phyloP scores from a whole-genome alignment of 164 flowering plant genomes.

The Piper longum region DNA sequence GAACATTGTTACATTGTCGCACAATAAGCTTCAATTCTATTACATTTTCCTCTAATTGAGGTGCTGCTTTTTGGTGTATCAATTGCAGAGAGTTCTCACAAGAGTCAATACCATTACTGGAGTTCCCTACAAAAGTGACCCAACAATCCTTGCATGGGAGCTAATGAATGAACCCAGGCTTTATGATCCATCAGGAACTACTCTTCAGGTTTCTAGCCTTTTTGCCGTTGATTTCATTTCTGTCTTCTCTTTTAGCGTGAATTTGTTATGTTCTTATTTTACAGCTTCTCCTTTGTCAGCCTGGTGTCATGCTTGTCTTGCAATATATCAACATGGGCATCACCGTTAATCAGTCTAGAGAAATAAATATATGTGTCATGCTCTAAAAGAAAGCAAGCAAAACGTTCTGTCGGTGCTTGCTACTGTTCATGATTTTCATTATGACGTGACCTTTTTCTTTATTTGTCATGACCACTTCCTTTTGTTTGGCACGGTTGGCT shows the following conservation, averaged over 20 bases:
- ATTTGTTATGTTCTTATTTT: too few relatives aligned
- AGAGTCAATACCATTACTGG: slow-evolving; percentile 45
- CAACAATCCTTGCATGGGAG: slow-evolving; percentile 83
- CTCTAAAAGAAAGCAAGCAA: too few relatives aligned
- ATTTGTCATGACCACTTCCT: too few relatives aligned
- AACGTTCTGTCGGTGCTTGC: neutral
- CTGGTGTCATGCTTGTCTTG: too few relatives aligned
- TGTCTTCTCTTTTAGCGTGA: too few relatives aligned
- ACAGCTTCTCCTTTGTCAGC: too few relatives aligned
- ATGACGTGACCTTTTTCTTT: neutral
- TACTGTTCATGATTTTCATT: neutral
- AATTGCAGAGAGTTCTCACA: slow-evolving; percentile 44
- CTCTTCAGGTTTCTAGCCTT: slow-evolving; percentile 32
- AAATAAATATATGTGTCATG: too few relatives aligned
- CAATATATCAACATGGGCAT: too few relatives aligned
- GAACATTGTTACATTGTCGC: neutral
- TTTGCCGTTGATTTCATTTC: neutral
- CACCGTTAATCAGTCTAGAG: too few relatives aligned
- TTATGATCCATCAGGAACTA: slow-evolving; percentile 41
- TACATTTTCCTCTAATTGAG: neutral
- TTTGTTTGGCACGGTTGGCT: too few relatives aligned
- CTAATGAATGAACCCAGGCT: slow-evolving; percentile 68
- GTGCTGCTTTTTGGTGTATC: neutral
- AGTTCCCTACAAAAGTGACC: slow-evolving; percentile 60
- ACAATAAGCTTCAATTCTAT: neutral